Conservation (phyloP, 805 yeast genomes). For the Sungouiella thailandica region DNA sequence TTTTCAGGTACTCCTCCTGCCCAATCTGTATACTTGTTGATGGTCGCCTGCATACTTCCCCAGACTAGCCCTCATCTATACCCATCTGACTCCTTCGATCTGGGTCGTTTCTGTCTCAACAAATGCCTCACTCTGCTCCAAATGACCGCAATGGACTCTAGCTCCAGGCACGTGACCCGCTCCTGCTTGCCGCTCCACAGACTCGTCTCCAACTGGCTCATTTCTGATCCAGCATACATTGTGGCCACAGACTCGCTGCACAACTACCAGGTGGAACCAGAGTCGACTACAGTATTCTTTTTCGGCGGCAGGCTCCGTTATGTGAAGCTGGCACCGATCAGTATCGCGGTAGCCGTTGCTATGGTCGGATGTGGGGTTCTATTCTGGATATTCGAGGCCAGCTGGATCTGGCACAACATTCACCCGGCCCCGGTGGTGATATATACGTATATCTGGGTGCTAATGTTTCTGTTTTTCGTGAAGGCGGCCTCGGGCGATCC, state of each 20-base stretch:
- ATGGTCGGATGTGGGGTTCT: slow-evolving; percentile 46
- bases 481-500: slow-evolving; percentile 62
- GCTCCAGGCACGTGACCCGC: too few species aligned
- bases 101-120: too few species aligned
- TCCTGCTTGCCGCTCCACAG: slow-evolving; percentile 1
- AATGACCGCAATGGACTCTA: too few species aligned
- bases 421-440: slow-evolving; percentile 54
- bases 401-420: slow-evolving; percentile 53
- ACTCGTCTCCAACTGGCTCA: slow-evolving; percentile 20
- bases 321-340: slow-evolving; percentile 36
- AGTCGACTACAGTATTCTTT: slow-evolving; percentile 40
- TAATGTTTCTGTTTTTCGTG: slow-evolving; percentile 44
- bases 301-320: slow-evolving; percentile 63
- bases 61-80: too few species aligned
- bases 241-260: slow-evolving; percentile 7
- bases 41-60: too few species aligned
- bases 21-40: too few species aligned
- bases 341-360: slow-evolving; percentile 28
- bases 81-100: too few species aligned
- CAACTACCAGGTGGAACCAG: slow-evolving; percentile 44
- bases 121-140: too few species aligned
- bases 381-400: slow-evolving; percentile 42
- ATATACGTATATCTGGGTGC: slow-evolving; percentile 54
- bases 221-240: slow-evolving; percentile 19
- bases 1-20: too few species aligned